Percentiles rank a stretch among this genome's conserved stretches.
These are phyloP conservation scores for Mortierella claussenii DNA, from an alignment of 192 early-diverging fungal genomes.

Conservation along the genomic window DNA sequence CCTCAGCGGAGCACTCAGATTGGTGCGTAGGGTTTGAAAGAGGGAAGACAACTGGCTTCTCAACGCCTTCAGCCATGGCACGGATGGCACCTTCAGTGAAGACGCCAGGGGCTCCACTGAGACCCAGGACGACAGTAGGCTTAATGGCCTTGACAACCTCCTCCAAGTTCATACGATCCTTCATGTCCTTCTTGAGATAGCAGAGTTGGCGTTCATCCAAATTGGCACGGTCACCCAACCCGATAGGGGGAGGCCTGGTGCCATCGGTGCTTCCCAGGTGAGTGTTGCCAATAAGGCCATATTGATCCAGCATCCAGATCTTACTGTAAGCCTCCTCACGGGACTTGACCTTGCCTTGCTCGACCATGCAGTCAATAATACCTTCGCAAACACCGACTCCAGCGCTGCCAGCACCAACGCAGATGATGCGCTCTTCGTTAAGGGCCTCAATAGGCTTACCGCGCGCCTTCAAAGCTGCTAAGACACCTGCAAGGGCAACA, in stretches of 20 bases:
- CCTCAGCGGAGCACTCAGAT: constrained; percentile 65
- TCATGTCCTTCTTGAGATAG: constrained; percentile 60
- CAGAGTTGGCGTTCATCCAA: constrained; percentile 60
- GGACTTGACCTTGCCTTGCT: constrained; percentile 76
- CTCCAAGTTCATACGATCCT: constrained; percentile 58
- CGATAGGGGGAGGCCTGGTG: constrained; percentile 19
- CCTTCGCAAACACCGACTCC: constrained; percentile 95
- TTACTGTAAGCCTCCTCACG: constrained; percentile 61
- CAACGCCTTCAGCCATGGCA: constrained; percentile 61
- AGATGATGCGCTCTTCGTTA: constrained; percentile 85
- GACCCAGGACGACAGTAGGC: constrained; percentile 61
- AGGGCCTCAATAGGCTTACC: constrained; percentile 62
- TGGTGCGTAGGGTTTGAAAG: constrained; percentile 62
- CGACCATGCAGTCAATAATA: constrained; percentile 81
- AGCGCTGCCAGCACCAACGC: constrained; percentile 94
- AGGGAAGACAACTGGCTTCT: constrained; percentile 63
- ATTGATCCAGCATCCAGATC: constrained; percentile 67
- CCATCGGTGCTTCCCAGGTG: constrained; percentile 6
- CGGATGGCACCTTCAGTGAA: constrained; percentile 63
- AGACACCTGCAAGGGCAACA: constrained; percentile 94
- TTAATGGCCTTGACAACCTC: constrained; percentile 62
- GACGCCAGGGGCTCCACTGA: constrained; percentile 59
- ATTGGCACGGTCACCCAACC: constrained; percentile 38
- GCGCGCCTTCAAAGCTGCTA: constrained; percentile 78
- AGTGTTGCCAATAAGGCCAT: constrained; percentile 61